Conservation (phyloP, 768 basidiomycete genomes). For the Psilocybe cubensis region DNA sequence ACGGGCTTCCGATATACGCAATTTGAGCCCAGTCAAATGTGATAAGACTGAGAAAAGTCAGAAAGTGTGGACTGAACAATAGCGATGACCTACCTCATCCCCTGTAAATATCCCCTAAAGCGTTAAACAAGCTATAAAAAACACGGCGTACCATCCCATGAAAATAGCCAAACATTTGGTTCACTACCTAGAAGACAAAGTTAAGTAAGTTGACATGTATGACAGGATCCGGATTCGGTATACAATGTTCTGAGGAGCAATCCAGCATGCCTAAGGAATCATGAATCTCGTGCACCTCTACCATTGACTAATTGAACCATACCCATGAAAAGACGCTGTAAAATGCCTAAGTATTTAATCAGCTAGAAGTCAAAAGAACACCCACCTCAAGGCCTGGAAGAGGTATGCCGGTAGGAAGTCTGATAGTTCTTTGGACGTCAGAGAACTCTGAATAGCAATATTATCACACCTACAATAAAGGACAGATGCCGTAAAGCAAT, state of each 20-base stretch:
- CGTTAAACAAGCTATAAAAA: too few relatives aligned
- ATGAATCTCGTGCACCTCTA: constrained; percentile 31
- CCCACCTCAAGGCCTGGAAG: constrained; percentile 23
- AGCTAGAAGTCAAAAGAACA: constrained; percentile 28
- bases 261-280: constrained; percentile 54
- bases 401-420: constrained; percentile 39
- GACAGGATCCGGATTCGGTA: constrained; percentile 2
- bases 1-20: constrained; percentile 38
- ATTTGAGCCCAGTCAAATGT: constrained; percentile 60
- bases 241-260: constrained; percentile 45
- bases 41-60: constrained; percentile 37
- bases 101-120: background rate
- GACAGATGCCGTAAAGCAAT: constrained; percentile 54
- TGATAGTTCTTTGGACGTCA: background rate
- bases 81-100: constrained; percentile 2
- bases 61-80: background rate
- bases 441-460: background rate
- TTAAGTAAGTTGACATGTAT: background rate
- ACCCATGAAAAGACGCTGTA: background rate
- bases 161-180: constrained; percentile 50
- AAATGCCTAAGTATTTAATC: background rate
- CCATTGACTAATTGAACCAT: background rate
- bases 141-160: constrained; percentile 36
- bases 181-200: constrained; percentile 27
- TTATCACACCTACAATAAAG: constrained; percentile 40